phyloP scores from a whole-genome alignment of 1,284 basidiomycete genomes.

The Pseudozyma sp. region DNA sequence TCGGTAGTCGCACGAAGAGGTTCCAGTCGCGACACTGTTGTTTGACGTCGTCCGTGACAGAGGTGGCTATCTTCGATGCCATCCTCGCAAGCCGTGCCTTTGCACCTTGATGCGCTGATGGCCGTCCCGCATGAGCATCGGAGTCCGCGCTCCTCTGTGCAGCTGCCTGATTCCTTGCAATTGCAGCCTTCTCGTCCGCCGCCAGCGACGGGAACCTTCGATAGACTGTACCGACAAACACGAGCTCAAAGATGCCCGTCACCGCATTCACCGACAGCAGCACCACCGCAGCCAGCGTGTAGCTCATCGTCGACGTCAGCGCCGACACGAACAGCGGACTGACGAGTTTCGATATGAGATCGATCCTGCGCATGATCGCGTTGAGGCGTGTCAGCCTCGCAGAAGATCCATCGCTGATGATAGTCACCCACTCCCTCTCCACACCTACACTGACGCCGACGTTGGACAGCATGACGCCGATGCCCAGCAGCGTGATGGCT shows the following conservation, averaged over 20 bases:
- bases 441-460: constrained; percentile 73
- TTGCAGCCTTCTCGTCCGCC: constrained; percentile 28
- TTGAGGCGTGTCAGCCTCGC: constrained; percentile 64
- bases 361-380: constrained; percentile 71
- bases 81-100: neutral
- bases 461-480: constrained; percentile 69
- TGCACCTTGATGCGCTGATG: neutral
- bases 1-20: constrained; percentile 71
- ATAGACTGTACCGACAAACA: constrained; percentile 55
- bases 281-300: constrained; percentile 44
- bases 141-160: neutral
- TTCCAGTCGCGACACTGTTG: constrained; percentile 70
- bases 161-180: constrained; percentile 12
- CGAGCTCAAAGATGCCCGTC: constrained; percentile 53
- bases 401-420: constrained; percentile 68
- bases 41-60: constrained; percentile 14
- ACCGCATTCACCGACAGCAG: constrained; percentile 44
- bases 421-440: constrained; percentile 75
- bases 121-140: neutral
- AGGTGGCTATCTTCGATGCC: neutral
- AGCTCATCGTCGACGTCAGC: constrained; percentile 69
- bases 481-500: constrained; percentile 70
- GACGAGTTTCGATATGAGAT: constrained; percentile 74
- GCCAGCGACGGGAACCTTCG: constrained; percentile 46
- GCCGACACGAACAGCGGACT: constrained; percentile 74